Evolutionary conservation across 2,329 filamentous ascomycete species (phyloP), one percentile per base, ranked within the genome.

Genomic region (Fusarium duplospermum): DNA sequence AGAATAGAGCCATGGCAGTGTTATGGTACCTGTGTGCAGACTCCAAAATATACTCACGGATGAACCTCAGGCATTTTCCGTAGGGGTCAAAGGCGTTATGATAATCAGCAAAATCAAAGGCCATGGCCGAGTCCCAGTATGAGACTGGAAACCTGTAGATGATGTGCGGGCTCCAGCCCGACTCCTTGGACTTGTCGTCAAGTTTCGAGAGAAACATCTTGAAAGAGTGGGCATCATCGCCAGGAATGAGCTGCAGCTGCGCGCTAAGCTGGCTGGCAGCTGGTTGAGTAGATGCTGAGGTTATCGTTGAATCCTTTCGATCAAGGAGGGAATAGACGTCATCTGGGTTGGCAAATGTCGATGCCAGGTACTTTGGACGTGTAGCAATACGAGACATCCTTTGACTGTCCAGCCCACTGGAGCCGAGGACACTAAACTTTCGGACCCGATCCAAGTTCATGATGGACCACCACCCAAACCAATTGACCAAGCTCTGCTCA

Each of bases 401-500:
- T 16, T 20, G 57, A 18, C 60, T 20, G 14, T 70, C 69, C 10
- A 73, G 62, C 13, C 72, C 59, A 27, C 76, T 75, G 1, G 89
- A 89, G 4, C 89, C 90, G 6, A 92, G 64, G 4, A 92, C 87
- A 20, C 83, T 81, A 72, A 92, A 91, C 40, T 85, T 87, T 35
- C 89, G 86, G 74, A 86, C 89, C 45, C 81, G 80, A 66, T 90
- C 86, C 38, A 89, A 76, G 33, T 86, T 85, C 64, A 79, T 69
- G 35, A 84, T 81, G 1, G 89, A 83, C 90, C 90, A 92, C 79
- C 84, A 88, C 1, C 87, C 89, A 77, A 91, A 92, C 87, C 89
- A 91, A 70, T 91, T 89, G 11, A 92, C 85, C 31, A 92, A 81
- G 66, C 87, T 90, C 76, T 91, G 88, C 76, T 92, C 90, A 69